phyloP scores from a whole-genome alignment of 768 basidiomycete species.

The Tricholoma bakamatsutake region DNA sequence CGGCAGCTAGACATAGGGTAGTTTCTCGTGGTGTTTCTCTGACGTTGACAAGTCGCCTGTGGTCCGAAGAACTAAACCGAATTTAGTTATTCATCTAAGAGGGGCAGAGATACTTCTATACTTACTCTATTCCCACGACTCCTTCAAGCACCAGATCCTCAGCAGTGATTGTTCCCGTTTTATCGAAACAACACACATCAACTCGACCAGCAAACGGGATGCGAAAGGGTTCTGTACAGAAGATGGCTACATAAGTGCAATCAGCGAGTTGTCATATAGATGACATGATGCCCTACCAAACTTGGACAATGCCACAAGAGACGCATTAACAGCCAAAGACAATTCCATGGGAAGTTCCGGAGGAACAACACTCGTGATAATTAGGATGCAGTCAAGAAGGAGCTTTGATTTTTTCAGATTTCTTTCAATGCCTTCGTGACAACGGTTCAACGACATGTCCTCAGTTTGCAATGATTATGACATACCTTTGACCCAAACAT shows the following conservation, averaged over 20 bases:
- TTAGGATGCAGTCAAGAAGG: conserved; percentile 90
- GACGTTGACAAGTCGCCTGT: conserved; percentile 67
- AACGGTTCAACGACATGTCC: not conserved
- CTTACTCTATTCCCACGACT: conserved; percentile 85
- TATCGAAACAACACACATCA: conserved; percentile 98
- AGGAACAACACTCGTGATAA: conserved; percentile 96
- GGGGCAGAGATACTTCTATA: conserved; percentile 4
- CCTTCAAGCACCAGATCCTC: conserved; percentile 95
- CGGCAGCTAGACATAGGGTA: conserved; percentile 82
- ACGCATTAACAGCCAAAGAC: conserved; percentile 92
- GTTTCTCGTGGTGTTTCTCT: conserved; percentile 74
- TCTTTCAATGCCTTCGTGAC: conserved; percentile 70
- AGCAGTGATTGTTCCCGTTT: conserved; percentile 97
- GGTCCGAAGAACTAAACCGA: conserved; percentile 47
- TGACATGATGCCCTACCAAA: conserved; percentile 52
- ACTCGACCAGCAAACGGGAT: conserved; percentile 95
- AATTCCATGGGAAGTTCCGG: conserved; percentile 99
- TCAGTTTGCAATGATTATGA: conserved; percentile 1
- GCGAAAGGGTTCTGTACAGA: conserved; percentile 98
- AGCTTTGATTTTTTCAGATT: conserved; percentile 93
- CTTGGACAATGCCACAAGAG: conserved; percentile 89
- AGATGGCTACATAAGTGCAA: conserved; percentile 64
- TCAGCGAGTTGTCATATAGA: not conserved
- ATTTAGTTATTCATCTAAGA: conserved; percentile 7
- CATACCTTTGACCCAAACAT: conserved; percentile 94